phyloP scores from a whole-genome alignment of 345 rosid species.

The Pugionium cornutum region DNA sequence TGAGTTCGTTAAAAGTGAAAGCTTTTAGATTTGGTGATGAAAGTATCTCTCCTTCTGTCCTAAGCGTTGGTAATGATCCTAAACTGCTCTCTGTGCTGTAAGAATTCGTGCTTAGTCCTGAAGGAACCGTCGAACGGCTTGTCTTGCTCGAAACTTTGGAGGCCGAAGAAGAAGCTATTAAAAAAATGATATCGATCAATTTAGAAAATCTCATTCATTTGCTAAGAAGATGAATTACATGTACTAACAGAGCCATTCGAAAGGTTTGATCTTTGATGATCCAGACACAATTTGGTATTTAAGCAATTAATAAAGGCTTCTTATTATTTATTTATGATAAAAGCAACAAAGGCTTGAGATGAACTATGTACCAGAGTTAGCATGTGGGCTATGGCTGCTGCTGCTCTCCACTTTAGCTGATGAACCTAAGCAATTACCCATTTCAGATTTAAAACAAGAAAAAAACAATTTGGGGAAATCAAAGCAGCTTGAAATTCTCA shows the following conservation, averaged over 20 bases:
- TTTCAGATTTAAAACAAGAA: slow-evolving; percentile 7
- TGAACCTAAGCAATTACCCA: slow-evolving; percentile 79
- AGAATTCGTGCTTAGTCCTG: slow-evolving; percentile 57
- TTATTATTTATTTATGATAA: too few relatives aligned
- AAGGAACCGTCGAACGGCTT: slow-evolving; percentile 63
- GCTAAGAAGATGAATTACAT: neutral
- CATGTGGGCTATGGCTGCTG: slow-evolving; percentile 50
- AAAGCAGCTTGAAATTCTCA: slow-evolving; percentile 11
- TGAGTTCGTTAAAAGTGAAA: slow-evolving; percentile 71
- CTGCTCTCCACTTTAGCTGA: slow-evolving; percentile 65
- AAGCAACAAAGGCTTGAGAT: neutral
- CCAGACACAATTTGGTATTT: neutral
- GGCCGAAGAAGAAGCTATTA: slow-evolving; percentile 65
- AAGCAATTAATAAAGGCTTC: too few relatives aligned
- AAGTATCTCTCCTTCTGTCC: slow-evolving; percentile 89
- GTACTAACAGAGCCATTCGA: neutral
- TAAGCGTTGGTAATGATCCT: slow-evolving; percentile 59
- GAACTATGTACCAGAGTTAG: slow-evolving; percentile 54
- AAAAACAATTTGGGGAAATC: neutral
- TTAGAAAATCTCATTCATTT: neutral
- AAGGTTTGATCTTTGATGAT: slow-evolving; percentile 24
- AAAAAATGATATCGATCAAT: slow-evolving; percentile 7
- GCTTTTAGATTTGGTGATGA: slow-evolving; percentile 81
- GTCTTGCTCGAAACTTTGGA: slow-evolving; percentile 67
- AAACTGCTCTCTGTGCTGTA: slow-evolving; percentile 50